Base-by-base conservation (phyloP, 2,329 filamentous ascomycete species). In the Fusarium mundagurra region DNA sequence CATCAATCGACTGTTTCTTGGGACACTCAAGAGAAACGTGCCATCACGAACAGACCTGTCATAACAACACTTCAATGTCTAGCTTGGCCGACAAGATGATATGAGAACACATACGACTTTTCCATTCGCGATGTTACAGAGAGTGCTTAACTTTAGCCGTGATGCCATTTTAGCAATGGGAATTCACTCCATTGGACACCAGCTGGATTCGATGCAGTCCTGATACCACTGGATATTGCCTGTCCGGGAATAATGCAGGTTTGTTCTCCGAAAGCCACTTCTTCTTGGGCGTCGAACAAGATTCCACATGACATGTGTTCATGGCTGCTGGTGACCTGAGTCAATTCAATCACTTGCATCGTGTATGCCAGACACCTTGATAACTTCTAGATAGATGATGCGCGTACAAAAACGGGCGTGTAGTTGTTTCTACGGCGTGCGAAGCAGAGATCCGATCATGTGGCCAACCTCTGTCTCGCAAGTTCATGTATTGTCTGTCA, bases 1-100 rank as follows among this genome's bases (percentile, higher is more conserved):
- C 76, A 66, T 69, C 38, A 53, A 70, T 76, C 74, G 75, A 67
- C 65, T 64, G 76, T 76, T 77, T 72, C 58, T 68, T 68, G 45
- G 67, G 47, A 61, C 61, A 57, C 67, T 69, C 29, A 38, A 62
- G 51, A 64, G 50, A 65, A 72, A 74, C 75, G 65, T 67, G 44
- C 72, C 75, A 77, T 71, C 33, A 41, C 38, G 41, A 61, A 44
- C 14, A 71, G 65, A 75, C 76, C 55, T 75, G 74, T 77, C 76
- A 77, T 61, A 73, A 50, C 50, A 39, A 48, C 31, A 29, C 34
- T 60, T 38, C 44, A 41, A 45, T 59, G 29, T 53, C 24, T 57
- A 53, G 24, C 50, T 54, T 53, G 67, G 47, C 54, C 43, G 71
- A 74, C 43, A 34, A 70, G 39, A 61, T 72, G 60, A 69, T 73